These are phyloP conservation scores for Apiotrichum sp. DNA, from an alignment of 1,284 basidiomycete species.

Conservation along the genomic window DNA sequence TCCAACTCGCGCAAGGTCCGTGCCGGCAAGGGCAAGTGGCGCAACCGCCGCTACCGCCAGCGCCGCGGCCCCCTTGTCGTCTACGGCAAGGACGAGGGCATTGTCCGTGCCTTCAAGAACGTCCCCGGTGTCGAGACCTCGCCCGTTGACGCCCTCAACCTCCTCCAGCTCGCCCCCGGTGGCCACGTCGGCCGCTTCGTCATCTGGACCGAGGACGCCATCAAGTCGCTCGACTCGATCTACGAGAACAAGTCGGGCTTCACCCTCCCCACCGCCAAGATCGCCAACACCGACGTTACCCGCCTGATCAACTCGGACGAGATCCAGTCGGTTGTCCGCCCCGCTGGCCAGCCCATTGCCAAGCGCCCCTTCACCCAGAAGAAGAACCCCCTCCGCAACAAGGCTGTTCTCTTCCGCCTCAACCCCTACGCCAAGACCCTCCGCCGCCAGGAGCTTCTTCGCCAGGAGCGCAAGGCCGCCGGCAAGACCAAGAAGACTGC, in stretches of 20 bases:
- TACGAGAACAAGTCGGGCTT: conserved; percentile 97
- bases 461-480: conserved; percentile 44
- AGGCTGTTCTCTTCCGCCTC: conserved; percentile 92
- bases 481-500: conserved; percentile 45
- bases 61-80: conserved; percentile 96
- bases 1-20: conserved; percentile 96
- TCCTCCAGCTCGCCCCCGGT: conserved; percentile 98
- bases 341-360: conserved; percentile 54
- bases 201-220: conserved; percentile 98
- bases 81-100: conserved; percentile 96
- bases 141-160: conserved; percentile 90
- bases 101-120: conserved; percentile 98
- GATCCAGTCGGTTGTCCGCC: conserved; percentile 91
- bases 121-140: conserved; percentile 96
- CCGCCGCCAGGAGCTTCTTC: conserved; percentile 70
- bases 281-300: conserved; percentile 93
- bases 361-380: conserved; percentile 88
- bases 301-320: conserved; percentile 97
- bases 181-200: conserved; percentile 98
- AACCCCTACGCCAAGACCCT: conserved; percentile 98
- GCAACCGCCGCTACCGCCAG: conserved; percentile 95
- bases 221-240: conserved; percentile 85
- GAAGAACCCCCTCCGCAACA: conserved; percentile 99
- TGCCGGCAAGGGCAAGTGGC: conserved; percentile 95
- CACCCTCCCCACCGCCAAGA: conserved; percentile 87